Percentiles rank a stretch among this genome's conserved stretches.
phyloP scores from a whole-genome alignment of 2,329 filamentous ascomycete genomes.

The Massarina eburnea region DNA sequence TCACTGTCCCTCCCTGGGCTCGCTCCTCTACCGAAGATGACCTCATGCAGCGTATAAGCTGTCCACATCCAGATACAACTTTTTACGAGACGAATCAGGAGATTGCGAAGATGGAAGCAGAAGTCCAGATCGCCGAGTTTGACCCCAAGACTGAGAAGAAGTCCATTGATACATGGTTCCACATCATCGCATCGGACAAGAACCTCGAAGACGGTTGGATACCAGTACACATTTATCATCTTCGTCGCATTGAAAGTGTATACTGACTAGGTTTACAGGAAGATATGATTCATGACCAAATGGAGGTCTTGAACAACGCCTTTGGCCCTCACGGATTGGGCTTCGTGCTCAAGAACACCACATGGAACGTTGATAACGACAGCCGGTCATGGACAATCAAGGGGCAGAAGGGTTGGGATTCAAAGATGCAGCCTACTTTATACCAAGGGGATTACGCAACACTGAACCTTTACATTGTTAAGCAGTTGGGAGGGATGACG shows the following conservation, averaged over 20 bases:
- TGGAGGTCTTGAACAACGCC: background rate
- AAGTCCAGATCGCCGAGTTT: no score
- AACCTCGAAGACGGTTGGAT: slow-evolving; percentile 1
- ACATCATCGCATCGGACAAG: background rate
- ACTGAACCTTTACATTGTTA: slow-evolving; percentile 54
- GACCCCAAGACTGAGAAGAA: no score
- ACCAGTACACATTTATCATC: background rate
- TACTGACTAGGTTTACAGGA: background rate
- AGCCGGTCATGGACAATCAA: slow-evolving; percentile 3
- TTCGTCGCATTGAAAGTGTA: background rate
- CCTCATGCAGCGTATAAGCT: no score
- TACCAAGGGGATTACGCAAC: slow-evolving; percentile 48
- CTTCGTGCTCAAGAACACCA: background rate
- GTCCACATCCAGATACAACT: no score
- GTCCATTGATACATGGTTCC: slow-evolving; percentile 2
- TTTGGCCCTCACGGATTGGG: background rate
- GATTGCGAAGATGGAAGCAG: no score
- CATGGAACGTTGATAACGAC: background rate
- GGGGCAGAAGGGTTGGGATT: no score
- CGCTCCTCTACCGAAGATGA: slow-evolving; percentile 7
- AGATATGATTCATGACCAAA: background rate
- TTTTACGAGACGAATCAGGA: no score
- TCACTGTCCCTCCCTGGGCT: background rate
- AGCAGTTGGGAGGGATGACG: slow-evolving; percentile 47
- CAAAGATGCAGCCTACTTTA: slow-evolving; percentile 39